phyloP scores from a whole-genome alignment of 768 basidiomycete genomes.

The Panaeolus papilionaceus region DNA sequence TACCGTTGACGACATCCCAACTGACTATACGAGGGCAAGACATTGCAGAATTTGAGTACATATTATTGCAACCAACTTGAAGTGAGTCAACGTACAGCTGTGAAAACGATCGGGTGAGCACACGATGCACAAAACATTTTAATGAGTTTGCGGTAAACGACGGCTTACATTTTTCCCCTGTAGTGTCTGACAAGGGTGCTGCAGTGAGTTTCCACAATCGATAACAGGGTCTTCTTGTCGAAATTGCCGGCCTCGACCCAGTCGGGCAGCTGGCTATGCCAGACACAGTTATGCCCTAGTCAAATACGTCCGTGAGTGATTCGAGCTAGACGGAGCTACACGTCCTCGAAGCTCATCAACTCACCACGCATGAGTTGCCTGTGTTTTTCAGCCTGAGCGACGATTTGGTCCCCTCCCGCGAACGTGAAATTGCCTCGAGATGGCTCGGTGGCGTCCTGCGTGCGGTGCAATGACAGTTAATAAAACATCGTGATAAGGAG shows the following conservation, averaged over 20 bases:
- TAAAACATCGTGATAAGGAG: background rate
- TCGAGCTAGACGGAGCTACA: constrained; percentile 8
- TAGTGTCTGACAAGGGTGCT: constrained; percentile 57
- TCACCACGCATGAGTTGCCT: constrained; percentile 53
- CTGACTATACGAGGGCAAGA: constrained; percentile 33
- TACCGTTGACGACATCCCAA: constrained; percentile 58
- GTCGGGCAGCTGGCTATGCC: constrained; percentile 58
- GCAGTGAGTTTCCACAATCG: constrained; percentile 55
- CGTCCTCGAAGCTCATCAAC: background rate
- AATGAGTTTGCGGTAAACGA: background rate
- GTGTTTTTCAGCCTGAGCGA: constrained; percentile 48
- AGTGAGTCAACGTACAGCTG: constrained; percentile 24
- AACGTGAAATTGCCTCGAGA: constrained; percentile 54
- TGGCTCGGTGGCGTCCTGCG: constrained; percentile 59
- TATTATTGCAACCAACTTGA: background rate
- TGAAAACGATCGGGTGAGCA: constrained; percentile 5
- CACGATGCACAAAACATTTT: background rate
- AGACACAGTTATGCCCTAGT: constrained; percentile 51
- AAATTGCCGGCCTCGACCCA: constrained; percentile 54
- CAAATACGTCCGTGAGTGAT: constrained; percentile 12
- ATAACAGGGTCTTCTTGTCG: constrained; percentile 46
- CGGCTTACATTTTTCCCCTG: constrained; percentile 49
- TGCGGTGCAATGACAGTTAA: constrained; percentile 1
- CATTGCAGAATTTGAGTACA: constrained; percentile 6
- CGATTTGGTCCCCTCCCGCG: constrained; percentile 48